A percentile compares a stretch with the other conserved stretches of the same genome.
These are phyloP conservation scores for Fusarium oligoseptatum DNA, from an alignment of 2,329 filamentous ascomycete species.

Conservation along the genomic window DNA sequence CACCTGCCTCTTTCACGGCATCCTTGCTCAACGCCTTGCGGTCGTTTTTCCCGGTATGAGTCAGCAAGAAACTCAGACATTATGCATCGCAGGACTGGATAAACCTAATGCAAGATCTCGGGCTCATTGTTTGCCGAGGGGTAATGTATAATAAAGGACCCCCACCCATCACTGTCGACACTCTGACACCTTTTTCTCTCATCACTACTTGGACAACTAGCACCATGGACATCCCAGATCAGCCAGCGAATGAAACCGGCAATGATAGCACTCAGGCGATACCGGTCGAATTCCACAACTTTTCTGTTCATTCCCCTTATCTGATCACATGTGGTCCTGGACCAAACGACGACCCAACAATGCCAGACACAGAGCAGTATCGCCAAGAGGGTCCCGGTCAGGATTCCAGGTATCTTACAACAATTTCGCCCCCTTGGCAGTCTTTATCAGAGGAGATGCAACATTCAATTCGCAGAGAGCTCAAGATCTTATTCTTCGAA, in stretches of 20 bases:
- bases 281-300: background rate
- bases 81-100: background rate
- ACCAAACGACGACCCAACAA: background rate
- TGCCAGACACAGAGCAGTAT: background rate
- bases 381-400: background rate
- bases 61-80: background rate
- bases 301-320: background rate
- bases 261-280: background rate
- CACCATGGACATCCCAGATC: background rate
- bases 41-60: too few species aligned
- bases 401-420: background rate
- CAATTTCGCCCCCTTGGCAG: background rate
- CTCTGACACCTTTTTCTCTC: background rate
- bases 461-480: background rate
- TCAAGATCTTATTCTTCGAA: background rate
- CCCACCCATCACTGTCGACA: background rate
- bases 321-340: background rate
- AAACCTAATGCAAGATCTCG: background rate
- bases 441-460: background rate
- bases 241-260: background rate
- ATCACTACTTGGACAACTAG: background rate
- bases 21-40: too few species aligned
- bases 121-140: background rate
- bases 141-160: background rate
- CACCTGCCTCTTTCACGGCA: too few species aligned